Percentiles rank a stretch among this genome's conserved stretches.
Evolutionary conservation across 2,329 filamentous ascomycete species (phyloP).

Genomic region (Penicillium concentricum): DNA sequence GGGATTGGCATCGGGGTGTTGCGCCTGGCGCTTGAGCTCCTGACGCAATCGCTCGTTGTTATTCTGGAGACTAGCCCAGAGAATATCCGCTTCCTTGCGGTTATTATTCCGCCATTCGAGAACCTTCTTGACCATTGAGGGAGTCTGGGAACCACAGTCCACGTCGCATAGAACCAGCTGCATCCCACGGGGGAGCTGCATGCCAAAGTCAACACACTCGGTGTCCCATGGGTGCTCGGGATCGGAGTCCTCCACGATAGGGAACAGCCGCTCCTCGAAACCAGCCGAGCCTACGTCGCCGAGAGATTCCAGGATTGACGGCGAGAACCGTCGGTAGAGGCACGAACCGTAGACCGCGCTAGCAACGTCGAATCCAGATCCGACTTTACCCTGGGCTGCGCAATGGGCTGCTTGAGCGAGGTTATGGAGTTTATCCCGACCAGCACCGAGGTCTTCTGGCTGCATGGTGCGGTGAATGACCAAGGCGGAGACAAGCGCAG

Average conservation of each 20-base stretch:
- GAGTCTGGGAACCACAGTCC: conserved; percentile 88
- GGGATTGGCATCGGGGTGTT: conserved; percentile 43
- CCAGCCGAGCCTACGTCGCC: conserved; percentile 64
- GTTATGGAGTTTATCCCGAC: conserved; percentile 74
- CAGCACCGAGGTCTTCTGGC: conserved; percentile 46
- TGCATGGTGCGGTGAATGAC: conserved; percentile 46
- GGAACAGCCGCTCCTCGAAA: conserved; percentile 66
- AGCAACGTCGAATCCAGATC: conserved; percentile 93
- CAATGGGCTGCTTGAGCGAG: conserved; percentile 92
- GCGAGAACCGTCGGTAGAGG: conserved; percentile 89
- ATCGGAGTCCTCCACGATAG: conserved; percentile 63
- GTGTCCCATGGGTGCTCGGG: conserved; percentile 68
- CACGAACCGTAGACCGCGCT: conserved; percentile 90
- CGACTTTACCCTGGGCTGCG: conserved; percentile 93
- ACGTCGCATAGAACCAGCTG: conserved; percentile 93
- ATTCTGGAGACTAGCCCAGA: conserved; percentile 75
- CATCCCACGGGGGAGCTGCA: conserved; percentile 70
- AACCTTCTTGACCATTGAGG: conserved; percentile 92
- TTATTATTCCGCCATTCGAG: conserved; percentile 74
- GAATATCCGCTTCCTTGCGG: conserved; percentile 59
- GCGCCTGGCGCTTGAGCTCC: conserved; percentile 58
- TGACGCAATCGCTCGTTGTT: conserved; percentile 70
- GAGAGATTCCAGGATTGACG: conserved; percentile 65
- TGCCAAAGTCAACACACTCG: conserved; percentile 67
- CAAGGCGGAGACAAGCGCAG: conserved; percentile 65